Evolutionary conservation across 257 asterid genomes (phyloP).

Genomic region (Penstemon newberryi): DNA sequence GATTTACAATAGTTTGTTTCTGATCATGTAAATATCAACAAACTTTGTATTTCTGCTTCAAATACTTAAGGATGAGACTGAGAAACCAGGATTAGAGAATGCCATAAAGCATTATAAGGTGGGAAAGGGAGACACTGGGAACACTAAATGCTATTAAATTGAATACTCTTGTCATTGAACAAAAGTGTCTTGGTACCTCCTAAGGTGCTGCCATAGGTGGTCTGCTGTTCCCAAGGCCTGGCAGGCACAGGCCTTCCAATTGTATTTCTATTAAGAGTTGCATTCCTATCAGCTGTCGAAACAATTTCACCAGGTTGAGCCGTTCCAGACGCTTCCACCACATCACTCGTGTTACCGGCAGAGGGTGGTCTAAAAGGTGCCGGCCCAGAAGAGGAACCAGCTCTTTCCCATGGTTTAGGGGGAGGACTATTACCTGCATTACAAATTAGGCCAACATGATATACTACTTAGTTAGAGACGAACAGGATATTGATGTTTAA

Average conservation of each 20-base stretch:
- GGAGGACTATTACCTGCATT: conserved; percentile 61
- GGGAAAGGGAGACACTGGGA: background rate
- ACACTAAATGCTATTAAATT: background rate
- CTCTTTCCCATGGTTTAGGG: conserved; percentile 93
- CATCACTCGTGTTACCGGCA: conserved; percentile 80
- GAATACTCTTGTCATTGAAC: background rate
- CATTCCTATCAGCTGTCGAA: conserved; percentile 51
- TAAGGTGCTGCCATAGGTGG: conserved; percentile 56
- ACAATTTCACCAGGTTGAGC: conserved; percentile 92
- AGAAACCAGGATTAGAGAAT: background rate
- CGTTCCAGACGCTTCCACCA: conserved; percentile 92
- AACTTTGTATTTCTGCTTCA: background rate
- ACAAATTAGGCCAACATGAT: conserved; percentile 17
- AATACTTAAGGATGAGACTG: background rate
- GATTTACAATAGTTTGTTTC: background rate
- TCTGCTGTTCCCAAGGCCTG: conserved; percentile 93
- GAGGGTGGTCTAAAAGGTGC: conserved; percentile 88
- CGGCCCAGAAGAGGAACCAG: conserved; percentile 77
- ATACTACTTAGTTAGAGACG: conserved; percentile 3
- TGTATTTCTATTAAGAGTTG: conserved; percentile 47
- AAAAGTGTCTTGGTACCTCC: conserved; percentile 52
- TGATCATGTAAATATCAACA: background rate
- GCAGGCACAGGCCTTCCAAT: conserved; percentile 81
- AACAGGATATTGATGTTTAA: background rate
- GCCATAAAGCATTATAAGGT: background rate